Evolutionary conservation across 345 rosid species (phyloP), one percentile per base, ranked within the genome.

Genomic region (Salix brachista): DNA sequence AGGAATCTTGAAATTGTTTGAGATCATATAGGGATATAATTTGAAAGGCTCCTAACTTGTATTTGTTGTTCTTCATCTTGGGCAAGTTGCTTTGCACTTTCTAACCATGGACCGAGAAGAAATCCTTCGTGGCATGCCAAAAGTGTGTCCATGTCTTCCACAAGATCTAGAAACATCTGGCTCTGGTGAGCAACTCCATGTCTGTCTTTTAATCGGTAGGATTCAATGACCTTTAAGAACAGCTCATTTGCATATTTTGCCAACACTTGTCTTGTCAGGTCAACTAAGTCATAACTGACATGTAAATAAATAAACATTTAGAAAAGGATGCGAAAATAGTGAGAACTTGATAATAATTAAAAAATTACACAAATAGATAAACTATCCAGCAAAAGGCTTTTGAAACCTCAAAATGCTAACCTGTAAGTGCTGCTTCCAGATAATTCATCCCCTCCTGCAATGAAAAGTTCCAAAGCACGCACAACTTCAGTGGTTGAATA

Each of bases 21-120:
- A n/a, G 37, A 21, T 69, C 21, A 18, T 16, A 48, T 50, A 39
- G 34, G 52, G 46, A 16, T 44, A 34, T 18, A 39, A n/a, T n/a
- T 65, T 70, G 5, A 26, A 48, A 58, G 26, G 72, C 21, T 75
- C 8, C 84, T 36, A n/a, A 88, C 94, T 87, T 88, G 91, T 80
- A 68, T 84, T 80, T 83, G 73, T 70, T 87, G 87, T 67, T 88
- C 84, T 71, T 84, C 75, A 34, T 82, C 81, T 76, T 73, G 75
- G 34, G 91, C 92, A 68, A 89, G 89, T 54, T 77, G 80, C 84
- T 88, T 89, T 61, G 92, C 95, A 72, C 90, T 89, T 82, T 91
- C 92, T 71, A 89, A 78, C 95, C 92, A 91, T 69, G 91, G 92
- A 46, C 95, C 92, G 5, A 88, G 87, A 75, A 91, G 90, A 84